These are phyloP conservation scores for Acer campestre DNA, from an alignment of 345 rosid genomes.

Conservation along the genomic window DNA sequence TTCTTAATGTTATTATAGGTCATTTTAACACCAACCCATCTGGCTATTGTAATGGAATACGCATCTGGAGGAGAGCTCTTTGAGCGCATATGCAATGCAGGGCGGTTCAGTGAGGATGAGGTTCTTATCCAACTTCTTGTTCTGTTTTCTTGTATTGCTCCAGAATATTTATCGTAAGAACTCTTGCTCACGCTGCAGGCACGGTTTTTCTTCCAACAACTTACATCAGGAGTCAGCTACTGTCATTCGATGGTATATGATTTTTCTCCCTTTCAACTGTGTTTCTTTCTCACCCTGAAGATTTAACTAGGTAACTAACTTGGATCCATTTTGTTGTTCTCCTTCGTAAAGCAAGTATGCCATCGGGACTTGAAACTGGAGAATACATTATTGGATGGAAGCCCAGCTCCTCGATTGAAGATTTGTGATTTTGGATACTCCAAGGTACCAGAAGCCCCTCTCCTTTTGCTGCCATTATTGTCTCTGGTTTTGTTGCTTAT, in stretches of 20 bases:
- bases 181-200: conserved; percentile 45
- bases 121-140: conserved; percentile 24
- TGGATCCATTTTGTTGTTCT: conserved; percentile 13
- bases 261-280: not conserved
- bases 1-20: conserved; percentile 42
- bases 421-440: conserved; percentile 99
- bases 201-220: conserved; percentile 83
- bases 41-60: conserved; percentile 86
- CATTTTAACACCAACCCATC: conserved; percentile 77
- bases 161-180: not conserved
- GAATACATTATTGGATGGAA: conserved; percentile 95
- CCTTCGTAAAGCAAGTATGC: conserved; percentile 75
- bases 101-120: conserved; percentile 84
- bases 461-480: conserved; percentile 2
- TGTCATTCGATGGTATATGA: conserved; percentile 69
- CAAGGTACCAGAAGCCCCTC: conserved; percentile 53
- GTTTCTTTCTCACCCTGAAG: not conserved
- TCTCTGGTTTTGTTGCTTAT: not conserved
- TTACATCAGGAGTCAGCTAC: conserved; percentile 77
- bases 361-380: conserved; percentile 95
- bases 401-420: conserved; percentile 92
- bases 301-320: conserved; percentile 13
- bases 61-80: conserved; percentile 90
- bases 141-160: not conserved
- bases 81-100: conserved; percentile 81